A percentile compares a stretch with the other conserved stretches of the same genome.
These are phyloP conservation scores for Salix exigua DNA, from an alignment of 345 rosid species.

Conservation along the genomic window DNA sequence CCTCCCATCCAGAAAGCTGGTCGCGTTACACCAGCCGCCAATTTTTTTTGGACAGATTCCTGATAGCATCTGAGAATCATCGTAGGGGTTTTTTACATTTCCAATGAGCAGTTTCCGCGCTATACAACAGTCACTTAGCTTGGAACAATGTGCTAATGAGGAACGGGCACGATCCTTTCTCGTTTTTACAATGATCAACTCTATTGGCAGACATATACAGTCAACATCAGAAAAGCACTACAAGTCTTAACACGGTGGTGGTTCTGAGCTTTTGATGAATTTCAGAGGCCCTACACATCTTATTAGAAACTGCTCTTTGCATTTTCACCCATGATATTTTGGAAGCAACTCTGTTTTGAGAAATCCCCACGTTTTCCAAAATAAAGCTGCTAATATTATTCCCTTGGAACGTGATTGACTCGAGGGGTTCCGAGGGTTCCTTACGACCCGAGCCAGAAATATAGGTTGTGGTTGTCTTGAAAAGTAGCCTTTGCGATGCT, in stretches of 20 bases:
- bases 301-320: not conserved
- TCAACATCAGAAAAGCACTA: no score
- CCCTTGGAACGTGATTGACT: not conserved
- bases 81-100: not conserved
- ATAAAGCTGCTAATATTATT: not conserved
- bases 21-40: not conserved
- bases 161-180: not conserved
- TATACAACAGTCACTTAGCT: not conserved
- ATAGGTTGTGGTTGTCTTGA: not conserved
- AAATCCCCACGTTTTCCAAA: not conserved
- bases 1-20: not conserved
- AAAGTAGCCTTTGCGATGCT: not conserved
- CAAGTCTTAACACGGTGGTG: no score
- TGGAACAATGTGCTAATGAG: not conserved
- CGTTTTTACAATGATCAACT: no score
- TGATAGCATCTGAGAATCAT: not conserved
- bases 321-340: not conserved
- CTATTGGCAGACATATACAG: no score
- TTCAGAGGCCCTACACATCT: not conserved
- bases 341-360: not conserved
- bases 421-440: not conserved
- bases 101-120: not conserved
- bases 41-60: not conserved
- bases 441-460: not conserved
- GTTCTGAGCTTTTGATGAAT: no score